Percentiles rank a stretch among this genome's conserved stretches.
These are phyloP conservation scores for Phytophthora ramorum DNA, from an alignment of 352 stramenopile species.

Conservation along the genomic window DNA sequence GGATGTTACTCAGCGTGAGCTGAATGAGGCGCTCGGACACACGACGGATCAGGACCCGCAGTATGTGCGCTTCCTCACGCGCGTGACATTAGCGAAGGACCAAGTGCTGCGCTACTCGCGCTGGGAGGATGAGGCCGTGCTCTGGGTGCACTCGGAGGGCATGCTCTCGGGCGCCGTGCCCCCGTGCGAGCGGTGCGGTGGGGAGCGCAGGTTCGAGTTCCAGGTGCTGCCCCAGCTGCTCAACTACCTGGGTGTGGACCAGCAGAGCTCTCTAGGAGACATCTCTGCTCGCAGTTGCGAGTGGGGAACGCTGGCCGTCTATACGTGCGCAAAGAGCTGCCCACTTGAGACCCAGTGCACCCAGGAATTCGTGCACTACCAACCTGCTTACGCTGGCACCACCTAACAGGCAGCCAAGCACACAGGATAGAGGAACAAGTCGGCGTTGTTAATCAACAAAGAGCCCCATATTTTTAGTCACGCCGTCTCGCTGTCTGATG, in stretches of 20 bases:
- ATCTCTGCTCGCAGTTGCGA: constrained; percentile 79
- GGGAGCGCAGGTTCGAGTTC: constrained; percentile 92
- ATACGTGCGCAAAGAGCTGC: constrained; percentile 94
- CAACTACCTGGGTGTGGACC: constrained; percentile 90
- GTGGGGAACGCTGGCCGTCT: constrained; percentile 93
- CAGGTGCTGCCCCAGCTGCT: constrained; percentile 96
- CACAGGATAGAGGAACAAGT: constrained; percentile 7
- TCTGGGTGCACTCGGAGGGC: constrained; percentile 89
- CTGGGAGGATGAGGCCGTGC: constrained; percentile 83
- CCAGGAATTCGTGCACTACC: constrained; percentile 83
- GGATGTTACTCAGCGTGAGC: constrained; percentile 75
- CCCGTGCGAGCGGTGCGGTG: constrained; percentile 82
- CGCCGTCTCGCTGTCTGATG: constrained; percentile 31
- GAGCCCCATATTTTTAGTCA: constrained; percentile 40
- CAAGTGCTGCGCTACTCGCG: constrained; percentile 91
- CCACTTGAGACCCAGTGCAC: constrained; percentile 51
- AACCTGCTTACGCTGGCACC: constrained; percentile 67
- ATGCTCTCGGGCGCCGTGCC: constrained; percentile 58
- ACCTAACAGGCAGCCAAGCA: constrained; percentile 16
- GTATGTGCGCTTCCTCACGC: constrained; percentile 85
- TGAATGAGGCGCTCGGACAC: constrained; percentile 74
- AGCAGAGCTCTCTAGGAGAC: constrained; percentile 57
- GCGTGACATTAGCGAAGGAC: constrained; percentile 82
- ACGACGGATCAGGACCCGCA: constrained; percentile 72
- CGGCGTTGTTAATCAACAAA: constrained; percentile 26